Base-by-base conservation (phyloP, 83 land plant genomes). In the Picea abies region DNA sequence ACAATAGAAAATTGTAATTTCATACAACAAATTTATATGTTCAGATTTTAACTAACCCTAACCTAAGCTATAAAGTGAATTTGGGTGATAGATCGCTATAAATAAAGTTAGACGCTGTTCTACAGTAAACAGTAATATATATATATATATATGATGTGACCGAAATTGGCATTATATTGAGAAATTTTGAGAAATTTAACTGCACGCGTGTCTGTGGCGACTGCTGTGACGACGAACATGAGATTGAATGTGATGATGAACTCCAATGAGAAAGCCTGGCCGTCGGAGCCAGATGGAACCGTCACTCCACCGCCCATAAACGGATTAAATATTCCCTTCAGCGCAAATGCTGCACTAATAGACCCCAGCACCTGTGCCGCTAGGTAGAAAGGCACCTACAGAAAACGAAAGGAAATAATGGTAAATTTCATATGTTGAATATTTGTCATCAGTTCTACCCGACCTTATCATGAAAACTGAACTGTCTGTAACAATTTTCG, bases 171-270 rank as follows among this genome's bases (percentile, higher is more conserved):
- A 47, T 47, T 1, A 17, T 19, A 60, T 49, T 12, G 19, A 56
- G 17, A 20, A 16, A 82, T 12, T 80, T 49, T 12, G 19, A 56
- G 17, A 20, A 16, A 82, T 12, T 80, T 61, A 77, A 93, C 96
- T 39, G 96, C 94, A 16, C 92, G 88, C 15, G 93, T 90, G 78
- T 94, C 96, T 14, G 96, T 92, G 82, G 96, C 94, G 35, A 96
- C 94, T 20, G 98, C 94, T 11, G 98, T 93, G 81, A 92, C 91
- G 79, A 95, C 98, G 66, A 93, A 95, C 82, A 93, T 77, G 69
- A 95, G 92, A 79, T 88, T 92, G 85, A 93, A 95, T 19, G 95
- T 75, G 85, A 94, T 89, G 71, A 96, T 70, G 79, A 96, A 84
- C 85, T 96, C 98, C 20, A 96, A 73, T 29, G 90, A 83, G 32